Percentiles rank a stretch among this genome's conserved stretches.
Conservation (phyloP, 768 basidiomycete species). For the Tubosaeta sp. region DNA sequence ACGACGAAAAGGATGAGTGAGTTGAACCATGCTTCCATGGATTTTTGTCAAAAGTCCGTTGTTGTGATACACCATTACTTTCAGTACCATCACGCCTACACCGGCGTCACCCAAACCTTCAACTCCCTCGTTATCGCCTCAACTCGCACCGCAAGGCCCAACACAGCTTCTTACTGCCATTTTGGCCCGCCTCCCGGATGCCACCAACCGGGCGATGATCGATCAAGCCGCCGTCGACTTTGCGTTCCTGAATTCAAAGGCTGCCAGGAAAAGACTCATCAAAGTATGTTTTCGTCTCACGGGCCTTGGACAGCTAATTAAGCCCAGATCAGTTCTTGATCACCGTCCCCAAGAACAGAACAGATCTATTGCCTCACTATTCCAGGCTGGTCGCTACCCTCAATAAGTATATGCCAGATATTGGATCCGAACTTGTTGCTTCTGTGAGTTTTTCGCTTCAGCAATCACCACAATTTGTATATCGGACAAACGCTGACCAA, state of each 20-base stretch:
- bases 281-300: conserved; percentile 49
- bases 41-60: conserved; percentile 23
- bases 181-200: conserved; percentile 87
- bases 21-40: neutral
- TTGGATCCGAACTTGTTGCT: conserved; percentile 78
- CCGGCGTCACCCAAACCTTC: conserved; percentile 63
- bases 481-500: conserved; percentile 3
- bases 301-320: conserved; percentile 6
- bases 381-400: conserved; percentile 85
- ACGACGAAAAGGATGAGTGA: conserved; percentile 31
- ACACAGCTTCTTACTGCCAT: conserved; percentile 89
- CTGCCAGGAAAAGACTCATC: conserved; percentile 85
- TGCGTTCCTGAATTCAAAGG: conserved; percentile 94
- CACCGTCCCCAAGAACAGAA: conserved; percentile 82
- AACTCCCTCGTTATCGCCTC: conserved; percentile 60
- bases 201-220: conserved; percentile 84
- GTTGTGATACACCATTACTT: conserved; percentile 35
- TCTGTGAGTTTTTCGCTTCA: conserved; percentile 49
- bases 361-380: conserved; percentile 91
- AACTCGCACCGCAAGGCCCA: conserved; percentile 81
- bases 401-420: conserved; percentile 89
- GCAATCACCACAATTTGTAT: neutral
- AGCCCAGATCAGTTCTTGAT: conserved; percentile 58
- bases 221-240: conserved; percentile 96
- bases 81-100: conserved; percentile 53